Conservation (phyloP, 345 rosid genomes). For the Lenwebbia sp. region DNA sequence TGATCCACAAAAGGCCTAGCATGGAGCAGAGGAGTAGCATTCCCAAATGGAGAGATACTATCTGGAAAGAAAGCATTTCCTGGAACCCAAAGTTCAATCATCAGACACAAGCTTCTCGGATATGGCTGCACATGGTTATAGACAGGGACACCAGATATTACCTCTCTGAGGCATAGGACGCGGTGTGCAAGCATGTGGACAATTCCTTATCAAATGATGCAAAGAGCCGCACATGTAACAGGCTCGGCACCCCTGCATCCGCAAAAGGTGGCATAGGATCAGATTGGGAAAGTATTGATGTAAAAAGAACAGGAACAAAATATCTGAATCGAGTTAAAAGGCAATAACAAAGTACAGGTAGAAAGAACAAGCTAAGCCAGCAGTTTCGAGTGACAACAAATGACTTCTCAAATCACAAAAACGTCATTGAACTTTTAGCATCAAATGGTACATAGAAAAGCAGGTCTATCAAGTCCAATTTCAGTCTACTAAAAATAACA, state of each 20-base stretch:
- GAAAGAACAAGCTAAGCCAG: background rate
- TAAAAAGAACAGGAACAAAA: background rate
- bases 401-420: background rate
- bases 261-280: slow-evolving; percentile 1
- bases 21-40: slow-evolving; percentile 11
- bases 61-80: slow-evolving; percentile 22
- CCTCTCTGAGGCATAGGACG: slow-evolving; percentile 25
- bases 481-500: background rate
- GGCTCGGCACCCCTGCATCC: slow-evolving; percentile 20
- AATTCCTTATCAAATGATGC: slow-evolving; percentile 35
- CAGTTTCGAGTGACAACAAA: background rate
- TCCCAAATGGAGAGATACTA: slow-evolving; percentile 23
- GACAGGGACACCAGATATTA: background rate
- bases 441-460: background rate
- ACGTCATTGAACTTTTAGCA: background rate
- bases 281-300: background rate
- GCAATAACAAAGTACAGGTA: background rate
- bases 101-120: background rate
- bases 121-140: background rate
- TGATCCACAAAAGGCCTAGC: slow-evolving; percentile 14
- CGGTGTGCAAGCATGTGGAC: slow-evolving; percentile 23
- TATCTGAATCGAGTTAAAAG: background rate
- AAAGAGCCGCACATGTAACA: slow-evolving; percentile 46
- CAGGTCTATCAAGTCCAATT: background rate
- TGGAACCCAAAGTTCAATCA: slow-evolving; percentile 3